Evolutionary conservation across 805 yeast genomes (phyloP), one percentile per base, ranked within the genome.

Genomic region (Candida bentonensis): DNA sequence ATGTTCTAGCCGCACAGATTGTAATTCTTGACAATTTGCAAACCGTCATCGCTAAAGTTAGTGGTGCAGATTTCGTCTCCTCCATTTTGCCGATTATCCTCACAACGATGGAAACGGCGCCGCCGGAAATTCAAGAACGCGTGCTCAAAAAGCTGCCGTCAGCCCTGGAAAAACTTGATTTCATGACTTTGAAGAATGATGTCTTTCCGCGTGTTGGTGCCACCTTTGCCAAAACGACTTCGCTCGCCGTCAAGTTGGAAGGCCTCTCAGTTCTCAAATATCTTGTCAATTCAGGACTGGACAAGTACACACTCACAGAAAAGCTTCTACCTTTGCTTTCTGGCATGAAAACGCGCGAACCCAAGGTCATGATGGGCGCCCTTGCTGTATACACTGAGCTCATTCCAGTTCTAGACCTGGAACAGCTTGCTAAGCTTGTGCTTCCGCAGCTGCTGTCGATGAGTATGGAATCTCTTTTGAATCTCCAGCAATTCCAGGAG

Each of bases 161-260:
- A 15, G 60, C 74, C 26, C 53, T 73, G 2, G 68, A 62, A 4
- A 65, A 71, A 40, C 64, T 79, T 41, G 88, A 80, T 45, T 79
- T 80, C 52, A 70, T 86, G 9, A 73, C 78, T 17, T 69, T 87
- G 46, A 86, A 89, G 52, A 79, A 77, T 52, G 74, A 75, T 25
- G 64, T 87, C n/a, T 76, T 83, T 58, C 94, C 95, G 2, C 63
- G 76, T 40, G 66, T 86, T 15, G 73, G 85, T 40, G 72, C 70
- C 40, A 71, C 85, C 4, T 92, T 89, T 62, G 74, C 86, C 30
- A 81, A 85, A 40, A 92, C 98, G 1, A 84, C 88, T 0, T 76
- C 92, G 23, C 66, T 88, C 26, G 76, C 82, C 3, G 82, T 92
- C 22, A 89, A 92, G 55, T 65, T 81, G 15, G 69, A 75, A 15